Base-by-base conservation (phyloP, 1,284 basidiomycete genomes). In the Puccinia novopanici region DNA sequence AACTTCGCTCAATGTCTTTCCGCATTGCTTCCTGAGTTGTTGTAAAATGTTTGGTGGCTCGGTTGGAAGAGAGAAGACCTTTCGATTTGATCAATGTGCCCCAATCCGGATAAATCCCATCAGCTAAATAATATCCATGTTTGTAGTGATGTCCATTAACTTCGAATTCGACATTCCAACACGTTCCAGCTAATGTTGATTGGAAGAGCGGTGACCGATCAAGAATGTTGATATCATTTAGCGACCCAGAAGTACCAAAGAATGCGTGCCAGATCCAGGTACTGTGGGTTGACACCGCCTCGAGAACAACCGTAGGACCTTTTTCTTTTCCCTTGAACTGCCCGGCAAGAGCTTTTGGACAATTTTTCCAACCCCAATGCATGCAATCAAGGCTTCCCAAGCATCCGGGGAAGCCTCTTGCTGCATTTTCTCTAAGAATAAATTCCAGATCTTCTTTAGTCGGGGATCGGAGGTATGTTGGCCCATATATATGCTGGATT, bases 71-170 rank as follows among this genome's bases (percentile, higher is more conserved):
- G 45, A 45, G 8, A 45, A 45, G 45, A 8, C 45, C 45, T 45
- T 65, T 34, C 3, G 75, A 48, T 37, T 76, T 76, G 4, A 76
- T 45, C 22, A 76, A 22, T 4, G 45, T 65, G 1, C 42, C 15
- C 68, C 68, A 71, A 45, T 52, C 37, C 4, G 68, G 37, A 50
- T 71, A 71, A 10, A 71, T 71, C 6, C 68, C 68, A 71, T 71
- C 68, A 8, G 40, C 68, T 5, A 71, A n/a, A 27, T 71, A 71
- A 50, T 71, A 71, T 6, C 68, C 68, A 71, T 45, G 5, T 22
- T 5, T 19, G 48, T 71, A 71, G 34, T 6, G 10, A 52, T 71
- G 37, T n/a, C 42, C 42, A 52, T 71, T 71, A 12, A 71, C 30
- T 34, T 19, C 34, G 22, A 27, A 67, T 8, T 57, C 22, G 27